A percentile compares a stretch with the other conserved stretches of the same genome.
Conservation (phyloP, 345 rosid species). For the Gossypium mustelinum region DNA sequence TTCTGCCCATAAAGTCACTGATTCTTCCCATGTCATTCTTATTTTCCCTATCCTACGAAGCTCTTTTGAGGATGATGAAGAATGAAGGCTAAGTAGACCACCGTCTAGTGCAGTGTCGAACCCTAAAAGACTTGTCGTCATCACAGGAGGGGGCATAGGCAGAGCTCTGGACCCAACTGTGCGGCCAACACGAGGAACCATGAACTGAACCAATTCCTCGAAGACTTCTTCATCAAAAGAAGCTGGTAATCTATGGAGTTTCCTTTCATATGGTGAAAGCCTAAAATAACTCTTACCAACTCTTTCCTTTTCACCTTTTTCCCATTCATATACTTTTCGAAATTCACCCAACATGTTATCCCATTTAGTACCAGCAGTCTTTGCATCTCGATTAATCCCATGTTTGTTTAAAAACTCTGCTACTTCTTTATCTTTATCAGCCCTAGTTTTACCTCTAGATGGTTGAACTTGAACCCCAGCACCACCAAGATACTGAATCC, state of each 20-base stretch:
- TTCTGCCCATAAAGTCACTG: conserved; percentile 92
- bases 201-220: conserved; percentile 86
- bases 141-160: conserved; percentile 60
- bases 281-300: conserved; percentile 91
- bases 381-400: conserved; percentile 79
- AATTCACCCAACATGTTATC: conserved; percentile 99
- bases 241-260: conserved; percentile 79
- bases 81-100: conserved; percentile 20
- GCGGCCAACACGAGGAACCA: conserved; percentile 59
- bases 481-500: conserved; percentile 66
- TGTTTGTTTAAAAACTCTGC: conserved; percentile 79
- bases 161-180: conserved; percentile 31
- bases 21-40: conserved; percentile 95
- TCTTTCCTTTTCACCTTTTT: conserved; percentile 65
- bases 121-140: conserved; percentile 45
- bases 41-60: conserved; percentile 86
- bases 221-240: conserved; percentile 96
- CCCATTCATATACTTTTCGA: conserved; percentile 94
- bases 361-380: conserved; percentile 98
- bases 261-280: conserved; percentile 90
- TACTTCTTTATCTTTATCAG: conserved; percentile 90
- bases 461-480: conserved; percentile 14
- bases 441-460: conserved; percentile 79
- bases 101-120: conserved; percentile 40
- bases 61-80: conserved; percentile 45